Evolutionary conservation across 2,329 filamentous ascomycete genomes (phyloP).

Genomic region (Talaromyces sp.): DNA sequence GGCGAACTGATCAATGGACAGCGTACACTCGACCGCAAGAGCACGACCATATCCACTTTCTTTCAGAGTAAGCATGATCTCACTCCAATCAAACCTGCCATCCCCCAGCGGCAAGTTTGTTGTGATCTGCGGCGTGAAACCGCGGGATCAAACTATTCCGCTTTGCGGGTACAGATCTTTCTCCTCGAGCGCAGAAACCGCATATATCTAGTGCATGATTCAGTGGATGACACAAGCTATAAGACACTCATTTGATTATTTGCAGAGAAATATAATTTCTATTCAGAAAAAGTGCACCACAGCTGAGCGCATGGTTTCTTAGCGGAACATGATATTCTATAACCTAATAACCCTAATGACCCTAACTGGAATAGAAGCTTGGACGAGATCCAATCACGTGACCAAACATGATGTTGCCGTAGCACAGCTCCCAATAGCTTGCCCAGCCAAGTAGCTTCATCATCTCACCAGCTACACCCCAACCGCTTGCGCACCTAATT

Average conservation of each 20-base stretch:
- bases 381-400: background rate
- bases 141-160: conserved; percentile 7
- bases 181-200: background rate
- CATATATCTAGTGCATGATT: background rate
- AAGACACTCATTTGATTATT: background rate
- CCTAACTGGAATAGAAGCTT: too few relatives aligned
- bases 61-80: background rate
- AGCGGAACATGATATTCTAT: background rate
- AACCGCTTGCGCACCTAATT: background rate
- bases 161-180: conserved; percentile 9
- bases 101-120: conserved; percentile 13
- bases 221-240: background rate
- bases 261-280: background rate
- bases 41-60: conserved; percentile 10
- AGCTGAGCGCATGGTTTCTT: background rate
- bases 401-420: conserved; percentile 3
- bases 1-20: conserved; percentile 14
- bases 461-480: conserved; percentile 1
- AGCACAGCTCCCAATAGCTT: conserved; percentile 7
- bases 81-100: conserved; percentile 11
- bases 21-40: conserved; percentile 14
- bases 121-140: conserved; percentile 16
- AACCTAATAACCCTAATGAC: background rate
- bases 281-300: background rate
- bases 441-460: conserved; percentile 8